Evolutionary conservation across 2,329 filamentous ascomycete genomes (phyloP).

Genomic region (Fonsecaea multimorphosa): DNA sequence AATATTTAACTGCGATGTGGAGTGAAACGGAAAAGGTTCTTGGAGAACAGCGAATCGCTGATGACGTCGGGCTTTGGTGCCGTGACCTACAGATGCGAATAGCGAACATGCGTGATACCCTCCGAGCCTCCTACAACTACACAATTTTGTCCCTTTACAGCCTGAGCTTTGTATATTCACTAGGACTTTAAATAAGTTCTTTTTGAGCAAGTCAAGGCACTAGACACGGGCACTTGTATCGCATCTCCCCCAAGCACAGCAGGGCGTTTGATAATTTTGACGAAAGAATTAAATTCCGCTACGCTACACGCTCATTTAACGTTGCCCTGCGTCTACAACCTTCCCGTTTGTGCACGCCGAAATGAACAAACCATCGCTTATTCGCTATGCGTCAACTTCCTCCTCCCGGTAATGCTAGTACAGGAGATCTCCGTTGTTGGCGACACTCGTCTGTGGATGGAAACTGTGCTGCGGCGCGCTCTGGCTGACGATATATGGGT

Average conservation of each 20-base stretch:
- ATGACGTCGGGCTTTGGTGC: conserved; percentile 1
- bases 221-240: too few species aligned
- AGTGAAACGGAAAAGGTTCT: not conserved
- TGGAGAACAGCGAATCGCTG: not conserved
- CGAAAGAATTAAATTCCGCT: not conserved
- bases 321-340: not conserved
- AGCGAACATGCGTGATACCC: not conserved
- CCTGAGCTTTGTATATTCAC: too few species aligned
- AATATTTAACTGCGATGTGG: not conserved
- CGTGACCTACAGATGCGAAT: not conserved
- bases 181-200: too few species aligned
- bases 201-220: not conserved
- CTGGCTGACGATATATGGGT: conserved; percentile 75
- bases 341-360: not conserved
- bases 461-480: conserved; percentile 78
- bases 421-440: conserved; percentile 35
- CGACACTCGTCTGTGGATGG: conserved; percentile 70
- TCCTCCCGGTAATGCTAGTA: conserved; percentile 24
- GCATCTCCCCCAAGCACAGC: too few species aligned
- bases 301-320: not conserved
- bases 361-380: not conserved
- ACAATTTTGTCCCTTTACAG: too few species aligned
- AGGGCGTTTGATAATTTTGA: too few species aligned
- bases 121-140: not conserved
- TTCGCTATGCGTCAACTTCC: not conserved